Base-by-base conservation (phyloP, 163 green algal genomes). In the Prototheca wickerhamii region DNA sequence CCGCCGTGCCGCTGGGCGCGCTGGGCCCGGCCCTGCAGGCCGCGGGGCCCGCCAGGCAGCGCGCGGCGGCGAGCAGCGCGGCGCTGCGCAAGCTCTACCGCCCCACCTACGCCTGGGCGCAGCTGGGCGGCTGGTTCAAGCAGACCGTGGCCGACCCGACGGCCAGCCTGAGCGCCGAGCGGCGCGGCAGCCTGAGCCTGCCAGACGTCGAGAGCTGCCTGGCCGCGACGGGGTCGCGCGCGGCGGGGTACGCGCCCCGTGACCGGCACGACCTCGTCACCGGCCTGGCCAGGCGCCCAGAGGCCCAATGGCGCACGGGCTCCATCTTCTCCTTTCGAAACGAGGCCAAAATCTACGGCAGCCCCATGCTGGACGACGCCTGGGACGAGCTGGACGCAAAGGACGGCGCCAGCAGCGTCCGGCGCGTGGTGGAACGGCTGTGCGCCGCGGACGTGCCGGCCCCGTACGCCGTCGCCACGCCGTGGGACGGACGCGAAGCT, bases 121-220 rank as follows among this genome's bases (percentile, higher is more conserved):
- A 93, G 72, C 73, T 93, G 37, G 76, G 63, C 46, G 70, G 72
- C 52, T 93, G 86, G 87, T 94, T 83, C 77, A 96, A 95, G 79
- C 89, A 95, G 75, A 96, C 89, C 0, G 83, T 96, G 61, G 93
- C 89, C 71, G 87, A 95, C 65, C 89, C 89, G 33, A 88, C 79
- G 1, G 87, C 87, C 21, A 87, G 75, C 18, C 72, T 96, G 37
- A 87, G 72, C 15, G 87, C 88, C 2, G 89, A 95, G 51, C 73
- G 88, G n/a, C 74, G 89, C 6, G 89, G 89, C 42, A 87, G 84
- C 0, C 32, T 95, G 33, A 87, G 75, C 23, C 74, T 96, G 63
- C 89, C 89, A 2, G 88, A 96, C 68, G 63, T 91, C 10, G 89
- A 95, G 60, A 81, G 60, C 52, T 79, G 62, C 60, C 92, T 92